Evolutionary conservation across 2,329 filamentous ascomycete genomes (phyloP).

Genomic region (Aspergillus ochraceoroseus): DNA sequence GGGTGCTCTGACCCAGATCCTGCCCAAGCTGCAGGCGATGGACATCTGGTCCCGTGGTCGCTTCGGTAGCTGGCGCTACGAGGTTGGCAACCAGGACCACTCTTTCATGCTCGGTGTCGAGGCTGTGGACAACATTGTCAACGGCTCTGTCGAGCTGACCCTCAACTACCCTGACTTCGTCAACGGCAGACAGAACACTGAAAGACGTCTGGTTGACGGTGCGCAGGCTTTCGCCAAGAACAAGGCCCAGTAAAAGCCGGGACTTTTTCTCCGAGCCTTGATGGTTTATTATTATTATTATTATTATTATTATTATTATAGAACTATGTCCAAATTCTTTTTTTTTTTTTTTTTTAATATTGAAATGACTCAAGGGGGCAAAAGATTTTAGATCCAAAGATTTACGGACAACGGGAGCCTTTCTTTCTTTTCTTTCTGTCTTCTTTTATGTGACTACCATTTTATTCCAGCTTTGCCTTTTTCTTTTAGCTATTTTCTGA

Average conservation of each 20-base stretch:
- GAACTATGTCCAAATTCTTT: constrained; percentile 18
- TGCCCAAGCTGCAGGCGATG: constrained; percentile 85
- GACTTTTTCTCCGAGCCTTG: constrained; percentile 4
- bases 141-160: constrained; percentile 82
- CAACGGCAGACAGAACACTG: constrained; percentile 63
- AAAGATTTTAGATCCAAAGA: constrained; percentile 21
- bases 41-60: constrained; percentile 94
- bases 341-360: too few relatives aligned
- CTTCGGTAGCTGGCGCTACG: constrained; percentile 97
- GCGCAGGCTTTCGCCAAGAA: constrained; percentile 55
- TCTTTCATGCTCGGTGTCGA: constrained; percentile 96
- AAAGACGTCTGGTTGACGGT: constrained; percentile 59
- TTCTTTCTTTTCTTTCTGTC: constrained; percentile 11
- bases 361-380: constrained; percentile 19
- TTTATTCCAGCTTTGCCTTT: background rate
- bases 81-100: constrained; percentile 95
- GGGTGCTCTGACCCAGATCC: constrained; percentile 83
- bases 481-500: constrained; percentile 13
- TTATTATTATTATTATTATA: too few relatives aligned
- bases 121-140: constrained; percentile 84
- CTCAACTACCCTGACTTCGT: constrained; percentile 97
- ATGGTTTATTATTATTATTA: constrained; percentile 12
- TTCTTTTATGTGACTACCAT: constrained; percentile 15
- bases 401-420: constrained; percentile 19
- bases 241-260: constrained; percentile 27